Percentiles rank a stretch among this genome's conserved stretches.
These are phyloP conservation scores for Pseudogymnoascus sp. DNA, from an alignment of 2,329 filamentous ascomycete species.

Conservation along the genomic window DNA sequence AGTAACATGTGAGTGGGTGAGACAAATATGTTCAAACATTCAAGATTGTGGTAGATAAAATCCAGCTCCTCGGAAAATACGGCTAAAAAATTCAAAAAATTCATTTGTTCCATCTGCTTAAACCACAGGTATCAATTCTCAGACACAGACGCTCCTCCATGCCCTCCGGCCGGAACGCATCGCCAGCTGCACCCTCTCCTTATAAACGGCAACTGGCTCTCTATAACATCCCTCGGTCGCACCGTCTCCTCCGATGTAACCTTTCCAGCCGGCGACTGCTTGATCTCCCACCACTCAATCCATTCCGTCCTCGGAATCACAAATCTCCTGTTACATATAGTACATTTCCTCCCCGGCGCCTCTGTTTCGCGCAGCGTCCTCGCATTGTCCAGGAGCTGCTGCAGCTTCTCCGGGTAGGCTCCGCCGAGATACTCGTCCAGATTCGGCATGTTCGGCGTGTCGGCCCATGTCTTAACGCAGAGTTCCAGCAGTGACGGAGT, in stretches of 20 bases:
- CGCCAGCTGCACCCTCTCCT: constrained; percentile 30
- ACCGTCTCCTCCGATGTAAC: constrained; percentile 18
- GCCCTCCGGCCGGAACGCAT: constrained; percentile 22
- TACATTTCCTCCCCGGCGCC: constrained; percentile 44
- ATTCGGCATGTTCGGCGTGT: constrained; percentile 19
- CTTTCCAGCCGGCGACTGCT: constrained; percentile 16
- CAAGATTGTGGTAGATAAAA: neutral
- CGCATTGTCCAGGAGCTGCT: constrained; percentile 16
- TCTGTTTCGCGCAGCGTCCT: constrained; percentile 36
- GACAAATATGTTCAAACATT: neutral
- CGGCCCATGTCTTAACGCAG: constrained; percentile 22
- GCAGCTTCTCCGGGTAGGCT: constrained; percentile 20
- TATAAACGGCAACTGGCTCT: constrained; percentile 29
- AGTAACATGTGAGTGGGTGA: neutral
- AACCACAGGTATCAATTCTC: neutral
- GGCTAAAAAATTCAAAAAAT: neutral
- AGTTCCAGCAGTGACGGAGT: constrained; percentile 28
- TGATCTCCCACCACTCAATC: constrained; percentile 54
- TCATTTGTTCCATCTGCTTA: neutral
- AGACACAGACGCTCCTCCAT: neutral
- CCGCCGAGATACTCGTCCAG: constrained; percentile 20
- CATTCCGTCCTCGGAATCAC: constrained; percentile 48
- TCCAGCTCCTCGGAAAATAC: neutral
- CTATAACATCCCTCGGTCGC: constrained; percentile 26
- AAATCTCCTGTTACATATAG: constrained; percentile 41